Conservation (phyloP, 768 basidiomycete species). For the Lentinula raphanica region DNA sequence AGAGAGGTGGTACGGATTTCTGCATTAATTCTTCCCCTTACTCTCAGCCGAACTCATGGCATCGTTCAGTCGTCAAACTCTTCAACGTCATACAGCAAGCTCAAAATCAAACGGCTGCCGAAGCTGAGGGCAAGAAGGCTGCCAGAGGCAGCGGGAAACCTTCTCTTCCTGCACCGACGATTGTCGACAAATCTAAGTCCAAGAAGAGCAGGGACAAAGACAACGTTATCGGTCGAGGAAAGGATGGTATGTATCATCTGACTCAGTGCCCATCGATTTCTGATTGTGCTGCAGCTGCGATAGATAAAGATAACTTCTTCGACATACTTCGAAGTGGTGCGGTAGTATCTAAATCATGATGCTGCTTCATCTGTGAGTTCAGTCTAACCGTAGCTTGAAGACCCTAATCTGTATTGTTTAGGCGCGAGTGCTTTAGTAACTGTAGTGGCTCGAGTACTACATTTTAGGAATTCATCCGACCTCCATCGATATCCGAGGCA, state of each 20-base stretch:
- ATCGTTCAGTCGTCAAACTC: conserved; percentile 62
- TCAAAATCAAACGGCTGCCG: conserved; percentile 49
- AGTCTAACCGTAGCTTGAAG: too few species aligned
- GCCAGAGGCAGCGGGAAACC: conserved; percentile 70
- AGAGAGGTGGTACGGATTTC: conserved; percentile 61
- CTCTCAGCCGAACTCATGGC: not conserved
- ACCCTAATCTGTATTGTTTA: too few species aligned
- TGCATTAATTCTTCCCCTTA: not conserved
- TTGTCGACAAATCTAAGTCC: conserved; percentile 41
- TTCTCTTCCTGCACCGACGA: conserved; percentile 58
- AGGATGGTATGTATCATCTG: conserved; percentile 47
- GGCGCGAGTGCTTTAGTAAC: too few species aligned
- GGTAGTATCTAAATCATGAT: conserved; percentile 64
- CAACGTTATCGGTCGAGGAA: conserved; percentile 47
- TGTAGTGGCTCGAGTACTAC: too few species aligned
- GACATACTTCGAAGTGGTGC: conserved; percentile 80
- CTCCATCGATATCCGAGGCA: too few species aligned
- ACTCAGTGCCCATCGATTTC: conserved; percentile 8
- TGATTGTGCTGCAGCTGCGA: conserved; percentile 33
- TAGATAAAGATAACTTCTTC: conserved; percentile 74
- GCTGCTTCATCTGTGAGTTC: not conserved
- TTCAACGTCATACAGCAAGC: conserved; percentile 86
- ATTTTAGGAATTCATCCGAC: too few species aligned
- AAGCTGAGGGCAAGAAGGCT: conserved; percentile 54
- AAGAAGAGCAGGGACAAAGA: conserved; percentile 52